Evolutionary conservation across 2,329 filamentous ascomycete genomes (phyloP), one percentile per base, ranked within the genome.

Genomic region (Pestalotiopsis sp.): DNA sequence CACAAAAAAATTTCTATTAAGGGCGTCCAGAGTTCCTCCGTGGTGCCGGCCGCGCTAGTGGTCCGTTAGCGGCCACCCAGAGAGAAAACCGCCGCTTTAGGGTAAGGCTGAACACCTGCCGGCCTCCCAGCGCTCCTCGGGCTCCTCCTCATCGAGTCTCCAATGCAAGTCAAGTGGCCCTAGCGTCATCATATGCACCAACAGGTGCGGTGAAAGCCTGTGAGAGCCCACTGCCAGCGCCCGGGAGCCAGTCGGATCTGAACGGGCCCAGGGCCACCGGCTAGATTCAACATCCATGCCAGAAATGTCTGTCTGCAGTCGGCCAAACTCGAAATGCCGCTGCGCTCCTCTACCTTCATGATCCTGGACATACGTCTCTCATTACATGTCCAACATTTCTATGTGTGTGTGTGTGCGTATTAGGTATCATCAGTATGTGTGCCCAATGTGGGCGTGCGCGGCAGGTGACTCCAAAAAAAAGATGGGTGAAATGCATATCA

Each of bases 1-100:
- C 75, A 75, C 75, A 72, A 76, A 73, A 73, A 66, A 67, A 31
- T 66, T 66, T 57, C 27, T 14, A 27, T 14, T 23, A 52, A 52
- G 20, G 63, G 36, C 20, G 49, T 66, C 45, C 41, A 14, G 20
- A 12, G 17, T 56, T 65, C 52, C 41, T 36, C 23, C 36, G 45
- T 13, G 45, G 63, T 7, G 14, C 52, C n/a, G 36, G 31, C 31
- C 20, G 63, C 38, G 61, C 61, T 72, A 27, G 67, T 52, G 45
- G 12, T 36, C n/a, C 14, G 36, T 36, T 39, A 31, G 27, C 36
- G 59, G 59, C 6, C 31, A 36, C 31, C 31, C 59, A 62, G 13
- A 9, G 27, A 36, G 7, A 20, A 36, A 31, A 27, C 36, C 31
- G 7, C 31, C 31, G 31, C 27, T 38, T 39, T 39, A 20, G 31